Evolutionary conservation across 1,139 yeast species (phyloP).

Genomic region (Hansenula sp.): DNA sequence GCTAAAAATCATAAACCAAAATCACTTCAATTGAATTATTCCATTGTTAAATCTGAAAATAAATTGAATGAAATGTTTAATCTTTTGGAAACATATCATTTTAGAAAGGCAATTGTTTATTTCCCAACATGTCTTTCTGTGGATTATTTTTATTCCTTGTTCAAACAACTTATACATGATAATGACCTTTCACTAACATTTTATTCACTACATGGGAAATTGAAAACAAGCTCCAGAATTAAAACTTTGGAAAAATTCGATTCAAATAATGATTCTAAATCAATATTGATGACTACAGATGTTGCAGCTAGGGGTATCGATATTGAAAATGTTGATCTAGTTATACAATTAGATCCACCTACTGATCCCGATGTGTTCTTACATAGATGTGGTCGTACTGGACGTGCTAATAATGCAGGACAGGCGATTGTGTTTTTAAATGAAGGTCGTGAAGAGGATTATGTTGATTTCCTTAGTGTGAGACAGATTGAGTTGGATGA

Average conservation of each 20-base stretch:
- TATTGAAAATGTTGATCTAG: conserved; percentile 87
- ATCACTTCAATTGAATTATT: conserved; percentile 59
- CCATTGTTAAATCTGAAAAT: conserved; percentile 52
- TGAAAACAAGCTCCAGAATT: conserved; percentile 68
- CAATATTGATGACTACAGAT: conserved; percentile 76
- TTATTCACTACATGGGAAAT: conserved; percentile 81
- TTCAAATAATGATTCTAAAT: conserved; percentile 34
- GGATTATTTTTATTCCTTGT: conserved; percentile 62
- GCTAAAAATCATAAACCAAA: conserved; percentile 50
- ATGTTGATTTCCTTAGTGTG: conserved; percentile 74
- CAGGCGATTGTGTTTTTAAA: conserved; percentile 70
- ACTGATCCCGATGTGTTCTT: conserved; percentile 83
- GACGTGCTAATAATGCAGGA: conserved; percentile 83
- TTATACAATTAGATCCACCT: conserved; percentile 86
- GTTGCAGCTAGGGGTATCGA: conserved; percentile 95
- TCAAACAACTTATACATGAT: conserved; percentile 33
- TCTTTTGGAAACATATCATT: conserved; percentile 49
- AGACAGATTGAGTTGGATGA: conserved; percentile 55
- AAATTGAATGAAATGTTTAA: conserved; percentile 59
- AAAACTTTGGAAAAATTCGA: conserved; percentile 61
- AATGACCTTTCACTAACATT: conserved; percentile 34
- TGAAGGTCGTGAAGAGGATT: conserved; percentile 76
- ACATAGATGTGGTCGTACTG: conserved; percentile 92
- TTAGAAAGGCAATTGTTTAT: conserved; percentile 77
- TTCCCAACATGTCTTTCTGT: conserved; percentile 89